Evolutionary conservation across 441 rosid species (phyloP).

Genomic region (Erodium chrysanthum): DNA sequence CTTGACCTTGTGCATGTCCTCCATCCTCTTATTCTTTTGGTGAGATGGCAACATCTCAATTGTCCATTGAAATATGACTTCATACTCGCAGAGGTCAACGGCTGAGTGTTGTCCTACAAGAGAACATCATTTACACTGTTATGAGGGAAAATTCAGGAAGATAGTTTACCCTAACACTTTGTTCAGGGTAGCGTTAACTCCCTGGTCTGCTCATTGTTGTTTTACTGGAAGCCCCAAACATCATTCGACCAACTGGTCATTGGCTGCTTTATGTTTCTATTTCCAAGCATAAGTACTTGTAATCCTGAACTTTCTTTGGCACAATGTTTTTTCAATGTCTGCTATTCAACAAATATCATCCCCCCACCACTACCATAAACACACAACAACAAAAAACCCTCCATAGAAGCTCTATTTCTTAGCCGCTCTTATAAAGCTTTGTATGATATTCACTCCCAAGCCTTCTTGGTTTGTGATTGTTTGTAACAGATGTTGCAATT

Average conservation of each 20-base stretch:
- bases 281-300: neutral
- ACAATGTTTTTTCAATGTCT: neutral
- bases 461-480: neutral
- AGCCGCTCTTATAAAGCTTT: neutral
- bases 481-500: slow-evolving; percentile 10
- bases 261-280: neutral
- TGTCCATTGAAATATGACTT: slow-evolving; percentile 2
- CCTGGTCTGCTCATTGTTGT: neutral
- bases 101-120: neutral
- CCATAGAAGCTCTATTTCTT: neutral
- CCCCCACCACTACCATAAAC: neutral
- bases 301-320: neutral
- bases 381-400: neutral
- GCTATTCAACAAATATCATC: neutral
- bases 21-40: neutral
- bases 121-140: neutral
- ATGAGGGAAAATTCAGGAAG: neutral
- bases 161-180: neutral
- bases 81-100: neutral
- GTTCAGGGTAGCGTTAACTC: neutral
- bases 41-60: neutral
- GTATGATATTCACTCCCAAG: neutral
- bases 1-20: neutral
- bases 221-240: neutral
- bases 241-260: neutral